phyloP scores from a whole-genome alignment of 371 early-diverging fungal species.

The Nematocida ausubeli region DNA sequence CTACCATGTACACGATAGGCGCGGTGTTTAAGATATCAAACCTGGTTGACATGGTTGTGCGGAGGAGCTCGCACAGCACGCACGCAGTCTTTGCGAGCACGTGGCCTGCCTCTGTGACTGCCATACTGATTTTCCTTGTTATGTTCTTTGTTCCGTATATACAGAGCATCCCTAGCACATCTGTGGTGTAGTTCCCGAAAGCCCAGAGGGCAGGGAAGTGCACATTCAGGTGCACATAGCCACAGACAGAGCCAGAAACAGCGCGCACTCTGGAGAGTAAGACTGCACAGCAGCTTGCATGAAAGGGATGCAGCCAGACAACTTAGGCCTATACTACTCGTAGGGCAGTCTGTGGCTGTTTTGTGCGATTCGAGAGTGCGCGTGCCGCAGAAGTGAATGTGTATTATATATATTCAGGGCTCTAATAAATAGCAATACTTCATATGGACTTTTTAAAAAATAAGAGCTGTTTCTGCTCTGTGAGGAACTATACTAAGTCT shows the following conservation, averaged over 20 bases:
- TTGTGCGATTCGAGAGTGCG: too few relatives aligned
- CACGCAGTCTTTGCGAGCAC: background rate
- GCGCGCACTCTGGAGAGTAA: too few relatives aligned
- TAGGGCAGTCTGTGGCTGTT: too few relatives aligned
- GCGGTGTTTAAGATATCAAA: constrained; percentile 6
- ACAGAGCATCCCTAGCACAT: background rate
- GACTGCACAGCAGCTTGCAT: background rate
- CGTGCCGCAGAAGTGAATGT: too few relatives aligned
- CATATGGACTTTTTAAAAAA: too few relatives aligned
- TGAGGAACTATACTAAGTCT: too few relatives aligned
- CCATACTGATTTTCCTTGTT: constrained; percentile 9
- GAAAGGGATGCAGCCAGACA: background rate
- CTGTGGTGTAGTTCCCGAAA: background rate
- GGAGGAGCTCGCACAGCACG: background rate
- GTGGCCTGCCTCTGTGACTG: constrained; percentile 6
- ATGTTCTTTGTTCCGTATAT: background rate
- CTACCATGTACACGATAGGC: background rate
- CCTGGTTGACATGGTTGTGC: constrained; percentile 3
- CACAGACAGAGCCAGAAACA: too few relatives aligned
- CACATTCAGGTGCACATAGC: background rate
- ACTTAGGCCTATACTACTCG: too few relatives aligned
- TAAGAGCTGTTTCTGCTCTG: too few relatives aligned
- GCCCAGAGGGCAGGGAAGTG: background rate
- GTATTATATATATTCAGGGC: too few relatives aligned
- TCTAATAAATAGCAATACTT: too few relatives aligned